Base-by-base conservation (phyloP, 2,329 filamentous ascomycete genomes). In the Talaromyces pinophilus region DNA sequence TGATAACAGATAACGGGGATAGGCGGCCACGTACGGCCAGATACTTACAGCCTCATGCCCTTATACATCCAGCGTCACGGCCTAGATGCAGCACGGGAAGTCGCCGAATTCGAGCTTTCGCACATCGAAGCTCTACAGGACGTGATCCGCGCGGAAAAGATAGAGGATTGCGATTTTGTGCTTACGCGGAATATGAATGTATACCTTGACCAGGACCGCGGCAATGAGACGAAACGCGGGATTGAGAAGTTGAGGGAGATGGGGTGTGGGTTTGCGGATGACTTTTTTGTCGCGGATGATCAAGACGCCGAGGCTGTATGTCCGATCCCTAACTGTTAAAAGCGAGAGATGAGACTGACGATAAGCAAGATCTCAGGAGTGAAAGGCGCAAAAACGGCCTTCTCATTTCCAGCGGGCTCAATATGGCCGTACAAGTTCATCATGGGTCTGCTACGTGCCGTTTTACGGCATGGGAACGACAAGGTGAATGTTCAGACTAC, bases 341-440 rank as follows among this genome's bases (percentile, higher is more conserved):
- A 38, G 15, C 19, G 15, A 35, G 30, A 7, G 17, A 30, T 30
- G 1, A 15, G 8, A 54, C 10, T 30, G 28, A 30, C 28, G 28
- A 30, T 30, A 30, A 30, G 28, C 5, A 19, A 30, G 71, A 72
- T 78, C 15, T 81, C 77, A 3, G 77, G 79, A 1, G 76, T 81
- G 44, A 80, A 80, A 63, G 78, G 75, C 22, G 78, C 79, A 1
- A 76, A 76, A 64, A 75, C 73, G 2, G 77, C 74, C 40, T 75
- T 80, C 13, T 73, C 74, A 3, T 79, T 73, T 62, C 78, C 78
- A 2, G 72, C 78, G 0, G 78, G 71, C 4, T 74, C 74, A 2
- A 69, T 80, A 38, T 81, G 78, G 78, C 93, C 92, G 0, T 96
- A 96, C 77, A 96, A 95, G 79, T 85, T 96, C 33, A 88, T 96